These are phyloP conservation scores for Cardamine chenopodiifolia DNA, from an alignment of 345 rosid genomes.

Conservation along the genomic window DNA sequence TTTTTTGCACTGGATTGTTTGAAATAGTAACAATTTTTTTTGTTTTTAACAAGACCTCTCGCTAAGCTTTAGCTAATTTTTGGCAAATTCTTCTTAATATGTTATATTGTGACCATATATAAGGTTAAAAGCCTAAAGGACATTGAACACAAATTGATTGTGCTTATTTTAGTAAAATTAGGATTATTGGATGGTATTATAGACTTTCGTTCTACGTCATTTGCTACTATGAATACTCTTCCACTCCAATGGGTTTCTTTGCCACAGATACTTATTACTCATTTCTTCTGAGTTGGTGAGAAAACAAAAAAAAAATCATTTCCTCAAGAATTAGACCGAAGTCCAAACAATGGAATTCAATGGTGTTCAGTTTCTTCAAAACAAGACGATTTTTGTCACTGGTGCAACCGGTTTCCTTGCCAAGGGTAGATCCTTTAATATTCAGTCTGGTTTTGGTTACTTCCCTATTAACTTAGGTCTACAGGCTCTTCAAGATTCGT, in stretches of 20 bases:
- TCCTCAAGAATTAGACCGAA: neutral
- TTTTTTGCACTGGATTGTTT: too few species aligned
- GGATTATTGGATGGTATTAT: constrained; percentile 9
- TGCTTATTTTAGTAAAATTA: neutral
- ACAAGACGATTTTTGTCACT: constrained; percentile 44
- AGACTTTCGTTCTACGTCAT: neutral
- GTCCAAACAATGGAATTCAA: constrained; percentile 23
- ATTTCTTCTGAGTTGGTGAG: neutral
- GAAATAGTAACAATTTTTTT: too few species aligned
- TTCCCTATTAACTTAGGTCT: neutral
- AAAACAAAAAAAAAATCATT: neutral
- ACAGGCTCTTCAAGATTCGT: neutral
- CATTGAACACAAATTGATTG: constrained; percentile 15
- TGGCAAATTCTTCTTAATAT: neutral
- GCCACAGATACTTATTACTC: neutral
- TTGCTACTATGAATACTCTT: constrained; percentile 27
- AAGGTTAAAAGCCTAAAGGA: constrained; percentile 4
- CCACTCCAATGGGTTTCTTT: neutral
- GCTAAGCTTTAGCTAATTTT: neutral
- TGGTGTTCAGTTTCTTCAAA: constrained; percentile 35
- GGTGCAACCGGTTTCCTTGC: constrained; percentile 48
- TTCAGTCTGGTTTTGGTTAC: neutral
- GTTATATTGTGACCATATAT: neutral
- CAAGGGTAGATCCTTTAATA: constrained; percentile 34
- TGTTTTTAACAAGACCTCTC: neutral